Percentiles rank a stretch among this genome's conserved stretches.
Evolutionary conservation across 352 stramenopile genomes (phyloP).

Genomic region (Phytopythium oedochilum): DNA sequence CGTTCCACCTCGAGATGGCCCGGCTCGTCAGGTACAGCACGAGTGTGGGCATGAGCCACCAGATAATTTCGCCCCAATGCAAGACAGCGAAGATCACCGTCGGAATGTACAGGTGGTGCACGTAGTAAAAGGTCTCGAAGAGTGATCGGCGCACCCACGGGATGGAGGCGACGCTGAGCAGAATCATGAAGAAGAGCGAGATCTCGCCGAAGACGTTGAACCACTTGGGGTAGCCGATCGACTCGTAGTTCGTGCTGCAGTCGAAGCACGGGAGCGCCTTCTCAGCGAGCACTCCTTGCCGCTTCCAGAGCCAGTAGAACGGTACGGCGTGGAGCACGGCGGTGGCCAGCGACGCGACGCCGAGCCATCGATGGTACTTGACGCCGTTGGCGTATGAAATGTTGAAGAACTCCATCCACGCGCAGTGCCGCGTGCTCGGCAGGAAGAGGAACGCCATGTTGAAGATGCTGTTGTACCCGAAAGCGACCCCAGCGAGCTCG

Average conservation of each 20-base stretch:
- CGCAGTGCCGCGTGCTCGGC: conserved; percentile 48
- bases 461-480: conserved; percentile 52
- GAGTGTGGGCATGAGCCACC: conserved; percentile 45
- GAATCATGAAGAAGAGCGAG: conserved; percentile 37
- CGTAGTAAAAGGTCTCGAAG: conserved; percentile 58
- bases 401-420: conserved; percentile 61
- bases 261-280: conserved; percentile 49
- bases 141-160: conserved; percentile 39
- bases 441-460: conserved; percentile 65
- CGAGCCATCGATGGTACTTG: conserved; percentile 63
- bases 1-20: conserved; percentile 38
- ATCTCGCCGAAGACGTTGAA: conserved; percentile 65
- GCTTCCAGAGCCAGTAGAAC: conserved; percentile 45
- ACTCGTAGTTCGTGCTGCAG: conserved; percentile 34
- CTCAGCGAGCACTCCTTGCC: conserved; percentile 22
- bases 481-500: conserved; percentile 31
- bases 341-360: conserved; percentile 29
- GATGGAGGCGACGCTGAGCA: conserved; percentile 33
- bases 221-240: conserved; percentile 38
- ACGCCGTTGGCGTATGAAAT: conserved; percentile 59
- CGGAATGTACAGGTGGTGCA: conserved; percentile 49
- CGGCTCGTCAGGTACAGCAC: conserved; percentile 48
- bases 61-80: conserved; percentile 43
- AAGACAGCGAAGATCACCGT: conserved; percentile 43
- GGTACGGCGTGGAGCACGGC: conserved; percentile 30